phyloP scores from a whole-genome alignment of 345 rosid genomes.

The Populus deltoides region DNA sequence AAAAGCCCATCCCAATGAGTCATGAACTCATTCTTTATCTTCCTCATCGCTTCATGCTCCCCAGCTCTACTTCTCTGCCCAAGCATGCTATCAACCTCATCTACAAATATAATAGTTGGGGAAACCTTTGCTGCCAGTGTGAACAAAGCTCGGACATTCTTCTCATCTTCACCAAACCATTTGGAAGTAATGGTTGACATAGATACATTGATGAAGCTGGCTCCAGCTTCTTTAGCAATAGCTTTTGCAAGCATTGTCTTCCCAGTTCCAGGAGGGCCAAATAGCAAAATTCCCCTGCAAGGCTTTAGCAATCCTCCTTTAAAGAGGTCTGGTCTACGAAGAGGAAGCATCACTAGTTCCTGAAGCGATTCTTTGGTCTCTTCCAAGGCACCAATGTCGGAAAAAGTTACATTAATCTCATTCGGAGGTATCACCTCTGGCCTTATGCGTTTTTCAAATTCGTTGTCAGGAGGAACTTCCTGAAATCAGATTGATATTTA shows the following conservation, averaged over 20 bases:
- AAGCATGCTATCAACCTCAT: slow-evolving; percentile 98
- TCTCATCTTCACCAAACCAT: slow-evolving; percentile 99
- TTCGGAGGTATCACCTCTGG: slow-evolving; percentile 90
- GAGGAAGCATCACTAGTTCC: slow-evolving; percentile 97
- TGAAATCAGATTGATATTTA: slow-evolving; percentile 16
- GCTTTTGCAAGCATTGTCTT: slow-evolving; percentile 99
- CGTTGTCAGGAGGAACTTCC: slow-evolving; percentile 85
- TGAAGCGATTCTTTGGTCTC: slow-evolving; percentile 86
- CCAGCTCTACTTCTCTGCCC: slow-evolving; percentile 91
- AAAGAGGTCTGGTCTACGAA: slow-evolving; percentile 85
- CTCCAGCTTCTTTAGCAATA: slow-evolving; percentile 90
- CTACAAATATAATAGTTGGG: slow-evolving; percentile 87
- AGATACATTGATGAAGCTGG: slow-evolving; percentile 92
- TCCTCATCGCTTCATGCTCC: slow-evolving; percentile 91
- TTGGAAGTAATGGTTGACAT: slow-evolving; percentile 97
- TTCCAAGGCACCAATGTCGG: slow-evolving; percentile 85
- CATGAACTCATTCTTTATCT: slow-evolving; percentile 85
- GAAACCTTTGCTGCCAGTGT: slow-evolving; percentile 86
- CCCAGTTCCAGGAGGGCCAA: slow-evolving; percentile 98
- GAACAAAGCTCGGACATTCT: slow-evolving; percentile 90
- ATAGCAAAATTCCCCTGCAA: slow-evolving; percentile 90
- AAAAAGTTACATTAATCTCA: slow-evolving; percentile 67
- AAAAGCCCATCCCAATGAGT: slow-evolving; percentile 89
- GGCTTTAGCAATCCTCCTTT: slow-evolving; percentile 86
- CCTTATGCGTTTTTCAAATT: slow-evolving; percentile 93